Evolutionary conservation across 1,139 yeast species (phyloP), one percentile per base, ranked within the genome.

Genomic region (Torulaspora globosa): DNA sequence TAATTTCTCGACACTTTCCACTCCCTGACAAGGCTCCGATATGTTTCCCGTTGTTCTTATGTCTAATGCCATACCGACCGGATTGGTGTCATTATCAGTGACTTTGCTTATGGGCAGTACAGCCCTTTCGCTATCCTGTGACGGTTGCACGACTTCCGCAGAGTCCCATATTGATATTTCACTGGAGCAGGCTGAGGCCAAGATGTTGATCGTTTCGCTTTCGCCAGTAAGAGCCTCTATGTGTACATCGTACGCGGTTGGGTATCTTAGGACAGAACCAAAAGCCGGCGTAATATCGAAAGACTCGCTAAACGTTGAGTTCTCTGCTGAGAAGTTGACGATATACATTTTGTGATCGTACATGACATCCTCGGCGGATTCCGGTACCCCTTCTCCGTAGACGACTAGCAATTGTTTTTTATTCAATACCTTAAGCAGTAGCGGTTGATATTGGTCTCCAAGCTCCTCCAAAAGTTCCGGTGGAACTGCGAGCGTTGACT

Each of bases 121-220:
- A 0, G 95, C 92, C 43, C 85, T 73, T 53, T 78, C 79, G 3
- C 81, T 70, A 58, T 88, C 96, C 55, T 83, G 85, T 3, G 75
- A 65, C 18, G 82, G 79, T 30, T 67, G 35, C 72, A 62, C 12
- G 64, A 58, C 56, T 14, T 58, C 56, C 2, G 44, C 36, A 2
- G 65, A 66, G 1, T 62, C 56, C 15, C 73, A 49, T 0, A 82
- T 56, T 0, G 80, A 67, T 7, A 84, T 60, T 47, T 84, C 92
- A 2, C 83, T 74, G 0, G 92, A 79, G 28, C 78, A 72, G 0
- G 89, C 78, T 1, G 84, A 76, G 1, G 84, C 76, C 1, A 82
- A 53, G 16, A 83, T 63, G 27, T 70, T 55, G 1, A 78, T 44
- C 11, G 56, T 49, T 1, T 72, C 57, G 46, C 63, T 52, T 30